Evolutionary conservation across 164 flowering plant species (phyloP), one percentile per base, ranked within the genome.

Genomic region (Santalum album): DNA sequence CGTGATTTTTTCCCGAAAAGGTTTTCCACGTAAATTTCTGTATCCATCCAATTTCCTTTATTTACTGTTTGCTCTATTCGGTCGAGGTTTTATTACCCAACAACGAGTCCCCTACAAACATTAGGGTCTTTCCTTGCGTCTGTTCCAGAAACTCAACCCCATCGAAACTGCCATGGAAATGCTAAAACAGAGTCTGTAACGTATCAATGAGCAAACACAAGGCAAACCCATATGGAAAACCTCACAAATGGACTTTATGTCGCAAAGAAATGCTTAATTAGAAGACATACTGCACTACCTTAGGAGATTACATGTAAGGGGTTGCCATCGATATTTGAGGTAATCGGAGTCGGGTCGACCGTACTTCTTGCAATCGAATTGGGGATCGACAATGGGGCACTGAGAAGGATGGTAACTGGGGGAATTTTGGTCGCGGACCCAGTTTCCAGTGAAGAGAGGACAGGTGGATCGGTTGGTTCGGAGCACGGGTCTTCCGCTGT

Each of bases 31-130:
- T n/a, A n/a, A n/a, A n/a, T n/a, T n/a, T n/a, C n/a, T n/a, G n/a
- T n/a, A n/a, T n/a, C n/a, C n/a, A n/a, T n/a, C n/a, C n/a, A n/a
- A n/a, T n/a, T n/a, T n/a, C n/a, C n/a, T n/a, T n/a, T n/a, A n/a
- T n/a, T n/a, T n/a, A n/a, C n/a, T n/a, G n/a, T n/a, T n/a, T n/a
- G n/a, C n/a, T n/a, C n/a, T n/a, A n/a, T n/a, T n/a, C n/a, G n/a
- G n/a, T n/a, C n/a, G n/a, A n/a, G n/a, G n/a, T n/a, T n/a, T n/a
- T n/a, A n/a, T n/a, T n/a, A n/a, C n/a, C n/a, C n/a, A n/a, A 10
- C 4, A 92, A 57, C 0, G 97, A 89, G 51, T 92, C 97, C 3
- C 99, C 97, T 2, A 87, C 97, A 60, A 92, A 84, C 96, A 92
- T 84, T 55, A 92, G 69, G 0, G 70, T 77, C 58, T 78, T 88